Percentiles rank a stretch among this genome's conserved stretches.
Evolutionary conservation across 2,329 filamentous ascomycete species (phyloP).

Genomic region (Knufia fluminis): DNA sequence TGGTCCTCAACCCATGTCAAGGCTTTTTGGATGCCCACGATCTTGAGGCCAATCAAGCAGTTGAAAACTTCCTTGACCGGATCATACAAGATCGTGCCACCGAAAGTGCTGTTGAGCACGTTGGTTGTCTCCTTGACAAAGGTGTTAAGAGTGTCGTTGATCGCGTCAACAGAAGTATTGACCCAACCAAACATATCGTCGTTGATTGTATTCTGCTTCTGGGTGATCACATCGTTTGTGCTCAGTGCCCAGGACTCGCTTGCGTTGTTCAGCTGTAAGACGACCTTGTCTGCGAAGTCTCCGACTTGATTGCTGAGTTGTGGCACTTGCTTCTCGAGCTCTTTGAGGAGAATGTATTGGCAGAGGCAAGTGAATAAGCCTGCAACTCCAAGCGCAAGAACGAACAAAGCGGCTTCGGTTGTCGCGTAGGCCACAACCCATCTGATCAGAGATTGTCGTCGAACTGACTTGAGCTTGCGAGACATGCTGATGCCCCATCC

Average conservation of each 20-base stretch:
- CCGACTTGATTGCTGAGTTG: conserved; percentile 65
- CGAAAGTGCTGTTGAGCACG: conserved; percentile 68
- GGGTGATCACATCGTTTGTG: conserved; percentile 62
- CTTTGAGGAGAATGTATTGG: conserved; percentile 67
- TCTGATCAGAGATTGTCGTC: conserved; percentile 62
- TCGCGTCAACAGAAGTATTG: conserved; percentile 66
- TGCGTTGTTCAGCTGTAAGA: conserved; percentile 60
- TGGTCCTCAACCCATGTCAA: conserved; percentile 91
- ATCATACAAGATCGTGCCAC: conserved; percentile 67
- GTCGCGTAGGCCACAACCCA: conserved; percentile 87
- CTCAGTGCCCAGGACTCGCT: conserved; percentile 67
- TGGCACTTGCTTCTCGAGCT: conserved; percentile 67
- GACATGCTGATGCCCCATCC: conserved; percentile 55
- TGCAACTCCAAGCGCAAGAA: conserved; percentile 71
- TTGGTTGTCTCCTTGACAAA: conserved; percentile 71
- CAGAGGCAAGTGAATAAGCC: conserved; percentile 75
- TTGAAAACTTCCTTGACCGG: conserved; percentile 71
- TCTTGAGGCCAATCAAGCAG: conserved; percentile 81
- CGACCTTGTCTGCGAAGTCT: conserved; percentile 68
- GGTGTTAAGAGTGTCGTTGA: conserved; percentile 75
- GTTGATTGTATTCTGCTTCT: conserved; percentile 66
- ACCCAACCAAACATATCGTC: conserved; percentile 79
- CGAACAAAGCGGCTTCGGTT: conserved; percentile 72
- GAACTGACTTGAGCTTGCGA: conserved; percentile 51
- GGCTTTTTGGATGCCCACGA: conserved; percentile 73